These are phyloP conservation scores for Onygenales sp. DNA, from an alignment of 2,329 filamentous ascomycete genomes.

Conservation along the genomic window DNA sequence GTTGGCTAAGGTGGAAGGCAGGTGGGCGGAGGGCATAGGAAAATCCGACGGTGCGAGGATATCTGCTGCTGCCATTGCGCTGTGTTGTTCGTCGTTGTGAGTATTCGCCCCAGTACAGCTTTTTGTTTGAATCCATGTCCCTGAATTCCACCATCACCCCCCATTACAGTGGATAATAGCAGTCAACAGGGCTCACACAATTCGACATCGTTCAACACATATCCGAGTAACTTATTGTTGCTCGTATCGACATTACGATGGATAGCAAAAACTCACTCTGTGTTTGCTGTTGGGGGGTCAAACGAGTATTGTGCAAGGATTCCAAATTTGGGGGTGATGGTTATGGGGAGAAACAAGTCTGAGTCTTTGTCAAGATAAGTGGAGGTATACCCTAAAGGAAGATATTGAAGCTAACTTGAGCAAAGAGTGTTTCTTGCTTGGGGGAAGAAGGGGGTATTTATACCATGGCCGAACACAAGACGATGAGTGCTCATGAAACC, in stretches of 20 bases:
- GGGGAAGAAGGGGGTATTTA: conserved; percentile 1
- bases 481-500: background rate
- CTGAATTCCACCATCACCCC: background rate
- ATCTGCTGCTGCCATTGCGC: conserved; percentile 14
- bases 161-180: background rate
- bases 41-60: conserved; percentile 8
- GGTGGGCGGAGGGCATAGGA: conserved; percentile 5
- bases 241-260: background rate
- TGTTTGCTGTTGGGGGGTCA: background rate
- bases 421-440: background rate
- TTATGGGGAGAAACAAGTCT: background rate
- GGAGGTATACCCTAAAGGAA: background rate
- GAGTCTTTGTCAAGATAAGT: background rate
- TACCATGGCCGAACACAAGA: background rate
- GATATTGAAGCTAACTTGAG: background rate
- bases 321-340: background rate
- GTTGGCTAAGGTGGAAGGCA: conserved; percentile 5
- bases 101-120: conserved; percentile 5
- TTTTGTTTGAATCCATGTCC: background rate
- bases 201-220: background rate
- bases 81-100: conserved; percentile 6
- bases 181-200: background rate
- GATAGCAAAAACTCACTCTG: background rate
- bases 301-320: background rate
- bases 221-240: background rate